Conservation (phyloP, 176 grass and related monocot genomes). For the Eragrostis nindensis region DNA sequence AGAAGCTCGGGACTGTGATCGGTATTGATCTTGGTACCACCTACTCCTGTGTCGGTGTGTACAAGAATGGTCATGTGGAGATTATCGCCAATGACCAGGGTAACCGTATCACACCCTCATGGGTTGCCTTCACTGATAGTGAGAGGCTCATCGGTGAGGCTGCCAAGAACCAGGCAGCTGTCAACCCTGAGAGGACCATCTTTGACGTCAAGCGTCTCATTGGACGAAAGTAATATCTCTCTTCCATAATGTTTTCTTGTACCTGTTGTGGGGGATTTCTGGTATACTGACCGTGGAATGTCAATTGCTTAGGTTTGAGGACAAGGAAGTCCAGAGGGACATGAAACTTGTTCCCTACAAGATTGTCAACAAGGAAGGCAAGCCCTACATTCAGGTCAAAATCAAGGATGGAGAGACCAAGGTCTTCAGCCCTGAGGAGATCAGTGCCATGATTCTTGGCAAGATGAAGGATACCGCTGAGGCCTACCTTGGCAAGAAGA, state of each 20-base stretch:
- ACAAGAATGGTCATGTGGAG: conserved; percentile 69
- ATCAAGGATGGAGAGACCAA: conserved; percentile 71
- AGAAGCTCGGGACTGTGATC: conserved; percentile 62
- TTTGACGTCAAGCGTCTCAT: conserved; percentile 85
- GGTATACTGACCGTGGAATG: neutral
- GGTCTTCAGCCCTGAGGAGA: conserved; percentile 77
- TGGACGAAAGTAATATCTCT: conserved; percentile 57
- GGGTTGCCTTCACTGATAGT: conserved; percentile 65
- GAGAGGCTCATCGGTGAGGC: conserved; percentile 80
- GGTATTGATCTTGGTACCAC: conserved; percentile 74
- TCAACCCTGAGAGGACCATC: conserved; percentile 72
- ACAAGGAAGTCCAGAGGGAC: conserved; percentile 85
- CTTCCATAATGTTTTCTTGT: neutral
- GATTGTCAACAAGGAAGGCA: conserved; percentile 69
- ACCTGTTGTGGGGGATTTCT: neutral
- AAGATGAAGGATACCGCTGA: conserved; percentile 82
- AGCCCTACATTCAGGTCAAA: conserved; percentile 77
- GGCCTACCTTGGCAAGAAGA: conserved; percentile 83
- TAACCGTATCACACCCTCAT: conserved; percentile 76
- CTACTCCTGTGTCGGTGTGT: conserved; percentile 67
- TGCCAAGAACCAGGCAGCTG: conserved; percentile 73
- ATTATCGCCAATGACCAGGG: conserved; percentile 79
- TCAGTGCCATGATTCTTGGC: conserved; percentile 73
- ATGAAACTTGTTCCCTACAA: conserved; percentile 85
- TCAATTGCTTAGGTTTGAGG: conserved; percentile 53